These are phyloP conservation scores for Leccinum uliginosum DNA, from an alignment of 768 basidiomycete species.

Conservation along the genomic window DNA sequence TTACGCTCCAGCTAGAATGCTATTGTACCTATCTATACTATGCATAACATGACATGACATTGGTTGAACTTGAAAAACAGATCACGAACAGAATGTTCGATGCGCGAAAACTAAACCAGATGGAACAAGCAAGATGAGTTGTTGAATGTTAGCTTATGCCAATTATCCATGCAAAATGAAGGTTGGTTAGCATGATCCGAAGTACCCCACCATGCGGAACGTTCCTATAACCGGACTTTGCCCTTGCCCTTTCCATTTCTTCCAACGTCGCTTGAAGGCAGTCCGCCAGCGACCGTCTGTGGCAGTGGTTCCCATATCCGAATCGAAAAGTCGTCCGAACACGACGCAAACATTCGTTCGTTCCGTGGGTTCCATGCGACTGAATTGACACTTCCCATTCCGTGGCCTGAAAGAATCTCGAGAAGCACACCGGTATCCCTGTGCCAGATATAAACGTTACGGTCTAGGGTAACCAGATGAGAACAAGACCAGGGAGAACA, in stretches of 20 bases:
- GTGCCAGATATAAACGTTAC: slow-evolving; percentile 95
- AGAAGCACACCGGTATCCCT: slow-evolving; percentile 76
- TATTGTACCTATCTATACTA: slow-evolving; percentile 32
- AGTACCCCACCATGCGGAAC: slow-evolving; percentile 14
- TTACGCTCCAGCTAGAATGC: slow-evolving; percentile 23
- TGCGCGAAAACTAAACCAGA: slow-evolving; percentile 16
- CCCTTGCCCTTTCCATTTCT: slow-evolving; percentile 60
- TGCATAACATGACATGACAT: slow-evolving; percentile 29
- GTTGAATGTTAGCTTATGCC: slow-evolving; percentile 27
- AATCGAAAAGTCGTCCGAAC: slow-evolving; percentile 88
- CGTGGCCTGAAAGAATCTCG: slow-evolving; percentile 87
- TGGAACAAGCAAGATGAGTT: slow-evolving; percentile 23
- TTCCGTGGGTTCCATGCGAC: slow-evolving; percentile 95
- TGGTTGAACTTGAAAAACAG: slow-evolving; percentile 17
- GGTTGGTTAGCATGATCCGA: slow-evolving; percentile 16
- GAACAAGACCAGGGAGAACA: background rate
- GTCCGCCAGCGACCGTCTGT: slow-evolving; percentile 15
- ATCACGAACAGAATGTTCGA: slow-evolving; percentile 26
- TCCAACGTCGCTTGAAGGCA: slow-evolving; percentile 16
- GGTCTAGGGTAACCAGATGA: slow-evolving; percentile 51
- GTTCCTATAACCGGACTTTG: slow-evolving; percentile 47
- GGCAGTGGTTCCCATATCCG: slow-evolving; percentile 77
- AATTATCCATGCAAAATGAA: slow-evolving; percentile 26
- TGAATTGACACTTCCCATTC: slow-evolving; percentile 86
- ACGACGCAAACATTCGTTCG: slow-evolving; percentile 91